These are phyloP conservation scores for Lepraria neglecta DNA, from an alignment of 495 filamentous ascomycete species.

Conservation along the genomic window DNA sequence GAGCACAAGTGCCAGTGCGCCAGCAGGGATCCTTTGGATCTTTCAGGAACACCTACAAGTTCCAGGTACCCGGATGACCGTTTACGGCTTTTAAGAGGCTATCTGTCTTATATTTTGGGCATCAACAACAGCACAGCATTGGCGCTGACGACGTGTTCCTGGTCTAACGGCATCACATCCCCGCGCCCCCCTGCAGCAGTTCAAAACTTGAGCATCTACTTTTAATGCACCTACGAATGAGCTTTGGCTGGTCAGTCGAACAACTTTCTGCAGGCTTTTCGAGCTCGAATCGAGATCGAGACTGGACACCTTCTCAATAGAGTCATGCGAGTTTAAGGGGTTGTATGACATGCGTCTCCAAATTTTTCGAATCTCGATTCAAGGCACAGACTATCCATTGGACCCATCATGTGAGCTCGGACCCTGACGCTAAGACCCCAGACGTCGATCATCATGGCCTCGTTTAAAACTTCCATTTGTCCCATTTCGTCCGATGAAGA, in stretches of 20 bases:
- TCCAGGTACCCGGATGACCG: neutral
- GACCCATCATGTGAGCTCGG: slow-evolving; percentile 4
- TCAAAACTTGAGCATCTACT: too few species aligned
- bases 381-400: too few species aligned
- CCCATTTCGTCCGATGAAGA: too few species aligned
- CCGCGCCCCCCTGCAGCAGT: too few species aligned
- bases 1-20: too few species aligned
- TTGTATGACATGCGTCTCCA: neutral
- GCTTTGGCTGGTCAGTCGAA: neutral
- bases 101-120: neutral
- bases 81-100: slow-evolving; percentile 9
- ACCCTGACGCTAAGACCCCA: neutral
- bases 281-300: neutral
- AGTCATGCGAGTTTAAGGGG: slow-evolving; percentile 5
- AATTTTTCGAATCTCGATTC: neutral
- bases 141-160: neutral
- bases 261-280: neutral
- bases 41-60: too few species aligned
- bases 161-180: neutral
- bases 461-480: neutral
- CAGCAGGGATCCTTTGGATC: too few species aligned
- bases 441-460: neutral
- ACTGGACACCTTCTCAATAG: too few species aligned
- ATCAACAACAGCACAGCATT: neutral
- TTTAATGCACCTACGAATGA: slow-evolving; percentile 5